Evolutionary conservation across 2,329 filamentous ascomycete species (phyloP), one percentile per base, ranked within the genome.

Genomic region (Fusarium pseudograminearum): DNA sequence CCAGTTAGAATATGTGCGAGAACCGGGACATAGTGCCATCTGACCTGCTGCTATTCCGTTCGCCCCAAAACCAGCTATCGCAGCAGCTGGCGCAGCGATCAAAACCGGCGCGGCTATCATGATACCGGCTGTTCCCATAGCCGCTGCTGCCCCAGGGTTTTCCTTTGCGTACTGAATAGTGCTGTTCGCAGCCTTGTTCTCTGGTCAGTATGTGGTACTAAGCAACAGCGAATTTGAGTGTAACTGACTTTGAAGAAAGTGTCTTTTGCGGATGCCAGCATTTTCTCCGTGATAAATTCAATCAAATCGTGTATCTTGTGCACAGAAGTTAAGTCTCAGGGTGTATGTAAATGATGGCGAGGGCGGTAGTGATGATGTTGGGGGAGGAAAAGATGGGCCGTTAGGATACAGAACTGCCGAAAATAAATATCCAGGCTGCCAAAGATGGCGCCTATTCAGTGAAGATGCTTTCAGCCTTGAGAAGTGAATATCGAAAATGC

Each of bases 21-120:
- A 11, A 5, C 3, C 5, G 33, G 24, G 9, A 10, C 18, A 26
- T 11, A 14, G 24, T 36, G 10, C 7, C 28, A 28, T 40, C 65
- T 26, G n/a, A 73, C 73, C 62, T 51, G 50, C 61, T 11, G 58
- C 58, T 33, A 75, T 44, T 11, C 73, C 71, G 9, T 57, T 63
- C 3, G 69, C 48, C 1, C 65, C 60, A 34, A 76, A 76, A 1
- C 74, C 74, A 10, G 30, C 61, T 1, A 24, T 24, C 1, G 46
- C 61, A 24, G 70, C 58, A 22, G 48, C 62, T 16, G 74, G 67
- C 1, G 57, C n/a, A 12, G 47, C 60, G 2, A 72, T 56, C 2
- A 61, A 22, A 24, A 30, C 54, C 5, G 74, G 74, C 0, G 61
- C 61, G 3, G 46, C 63, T 8, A 69, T 11, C n/a, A 67, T 24